A percentile compares a stretch with the other conserved stretches of the same genome.
Conservation (phyloP, 257 asterid genomes). For the Linaria vulgaris region DNA sequence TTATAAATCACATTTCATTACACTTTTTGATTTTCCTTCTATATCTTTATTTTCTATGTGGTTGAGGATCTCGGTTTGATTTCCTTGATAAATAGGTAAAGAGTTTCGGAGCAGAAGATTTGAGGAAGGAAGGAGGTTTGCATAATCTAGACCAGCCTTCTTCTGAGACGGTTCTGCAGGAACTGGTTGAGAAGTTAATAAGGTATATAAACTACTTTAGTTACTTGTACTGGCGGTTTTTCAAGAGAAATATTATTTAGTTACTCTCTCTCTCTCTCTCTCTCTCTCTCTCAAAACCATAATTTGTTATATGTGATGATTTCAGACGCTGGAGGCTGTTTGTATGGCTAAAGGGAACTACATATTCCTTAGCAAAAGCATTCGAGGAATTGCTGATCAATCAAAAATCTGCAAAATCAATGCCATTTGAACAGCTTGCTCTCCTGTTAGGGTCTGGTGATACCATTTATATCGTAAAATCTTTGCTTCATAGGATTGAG, state of each 20-base stretch:
- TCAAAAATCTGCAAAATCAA: slow-evolving; percentile 58
- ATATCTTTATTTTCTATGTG: neutral
- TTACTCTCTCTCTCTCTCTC: no score
- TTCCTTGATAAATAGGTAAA: neutral
- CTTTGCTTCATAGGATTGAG: slow-evolving; percentile 82
- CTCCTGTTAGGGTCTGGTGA: slow-evolving; percentile 59
- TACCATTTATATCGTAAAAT: slow-evolving; percentile 64
- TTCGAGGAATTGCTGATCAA: slow-evolving; percentile 59
- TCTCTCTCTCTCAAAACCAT: no score
- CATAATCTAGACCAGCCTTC: no score
- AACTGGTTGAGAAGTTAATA: no score
- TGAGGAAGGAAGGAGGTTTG: slow-evolving; percentile 27
- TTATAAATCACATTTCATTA: slow-evolving; percentile 28
- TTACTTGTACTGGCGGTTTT: no score
- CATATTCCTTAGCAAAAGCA: slow-evolving; percentile 62
- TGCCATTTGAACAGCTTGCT: slow-evolving; percentile 96
- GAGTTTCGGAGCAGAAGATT: neutral
- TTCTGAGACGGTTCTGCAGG: no score
- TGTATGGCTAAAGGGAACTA: no score
- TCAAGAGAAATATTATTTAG: no score
- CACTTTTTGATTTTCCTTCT: neutral
- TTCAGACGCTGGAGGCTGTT: no score
- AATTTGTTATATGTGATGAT: no score
- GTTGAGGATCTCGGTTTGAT: neutral
- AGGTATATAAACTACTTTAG: no score